Evolutionary conservation across 306 rosid genomes (phyloP), one percentile per base, ranked within the genome.

Genomic region (Rubus parviflorus): DNA sequence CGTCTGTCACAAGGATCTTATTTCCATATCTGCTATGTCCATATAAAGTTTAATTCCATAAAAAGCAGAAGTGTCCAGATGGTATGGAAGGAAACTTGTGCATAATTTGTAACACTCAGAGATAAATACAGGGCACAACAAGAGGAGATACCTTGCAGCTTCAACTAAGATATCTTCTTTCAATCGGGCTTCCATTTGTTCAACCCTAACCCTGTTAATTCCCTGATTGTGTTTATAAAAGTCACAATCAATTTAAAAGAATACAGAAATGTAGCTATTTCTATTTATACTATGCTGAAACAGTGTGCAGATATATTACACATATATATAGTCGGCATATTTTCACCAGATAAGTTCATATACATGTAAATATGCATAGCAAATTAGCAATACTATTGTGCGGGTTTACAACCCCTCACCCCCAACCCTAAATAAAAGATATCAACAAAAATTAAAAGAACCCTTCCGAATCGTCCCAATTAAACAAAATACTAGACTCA

Each of bases 1-100:
- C 98, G 83, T 91, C 98, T 13, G 98, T 91, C 76, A 94, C 97
- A 76, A 94, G 98, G 77, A 94, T 94, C 88, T 90, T 91, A 84
- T 91, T 85, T 77, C 93, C 92, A 68, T 91, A 94, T 80, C 98
- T 94, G 93, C 69, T 47, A 75, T 82, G 78, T 54, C 68, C 72
- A 83, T 68, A 78, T 42, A 56, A 90, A 68, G 79, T 54, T 30
- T 72, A 37, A 65, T 51, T 77, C 77, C 79, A 79, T 42, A 49
- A 68, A 80, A 69, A 61, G 74, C 64, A 79, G 51, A 57, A 62
- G 43, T 43, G 51, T 56, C 65, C 8, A 40, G 17, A 58, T 53
- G 48, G 37, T 40, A 41, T 66, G 41, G 58, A 60, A 70, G 46
- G 70, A 69, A 42, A 77, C 58, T 56, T 37, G 75, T 22, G 12